phyloP scores from a whole-genome alignment of 2,329 filamentous ascomycete genomes.

The Calcarisporium arbuscula region DNA sequence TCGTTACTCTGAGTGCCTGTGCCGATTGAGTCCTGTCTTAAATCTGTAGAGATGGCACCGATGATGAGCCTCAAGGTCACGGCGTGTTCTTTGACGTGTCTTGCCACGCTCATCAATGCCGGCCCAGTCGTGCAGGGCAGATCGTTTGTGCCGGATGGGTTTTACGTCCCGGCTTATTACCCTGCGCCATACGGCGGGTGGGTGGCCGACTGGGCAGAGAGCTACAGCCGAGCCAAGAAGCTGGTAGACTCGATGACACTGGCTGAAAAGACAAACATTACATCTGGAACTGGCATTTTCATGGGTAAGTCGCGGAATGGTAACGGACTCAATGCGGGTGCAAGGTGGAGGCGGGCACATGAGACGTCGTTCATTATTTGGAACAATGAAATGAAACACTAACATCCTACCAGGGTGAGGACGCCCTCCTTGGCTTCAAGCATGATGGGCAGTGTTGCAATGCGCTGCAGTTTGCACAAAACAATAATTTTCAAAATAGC shows the following conservation, averaged over 20 bases:
- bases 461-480: too few species aligned
- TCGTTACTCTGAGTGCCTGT: too few species aligned
- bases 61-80: conserved; percentile 4
- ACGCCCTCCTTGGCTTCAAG: too few species aligned
- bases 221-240: conserved; percentile 62
- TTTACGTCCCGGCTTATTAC: conserved; percentile 54
- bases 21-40: too few species aligned
- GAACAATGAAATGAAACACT: too few species aligned
- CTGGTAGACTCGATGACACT: conserved; percentile 71
- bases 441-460: too few species aligned
- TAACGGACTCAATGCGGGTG: too few species aligned
- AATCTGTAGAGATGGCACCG: too few species aligned
- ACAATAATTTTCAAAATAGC: too few species aligned
- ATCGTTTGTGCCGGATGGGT: conserved; percentile 15
- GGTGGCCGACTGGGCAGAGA: conserved; percentile 59
- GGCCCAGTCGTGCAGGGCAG: conserved; percentile 1
- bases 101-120: conserved; percentile 3
- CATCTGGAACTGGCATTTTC: conserved; percentile 61
- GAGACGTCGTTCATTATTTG: too few species aligned
- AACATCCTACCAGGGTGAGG: too few species aligned
- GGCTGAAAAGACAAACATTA: conserved; percentile 75
- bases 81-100: conserved; percentile 4
- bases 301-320: conserved; percentile 55
- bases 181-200: conserved; percentile 68
- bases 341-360: too few species aligned